Evolutionary conservation across 345 rosid genomes (phyloP), one percentile per base, ranked within the genome.

Genomic region (Mercurialis annua): DNA sequence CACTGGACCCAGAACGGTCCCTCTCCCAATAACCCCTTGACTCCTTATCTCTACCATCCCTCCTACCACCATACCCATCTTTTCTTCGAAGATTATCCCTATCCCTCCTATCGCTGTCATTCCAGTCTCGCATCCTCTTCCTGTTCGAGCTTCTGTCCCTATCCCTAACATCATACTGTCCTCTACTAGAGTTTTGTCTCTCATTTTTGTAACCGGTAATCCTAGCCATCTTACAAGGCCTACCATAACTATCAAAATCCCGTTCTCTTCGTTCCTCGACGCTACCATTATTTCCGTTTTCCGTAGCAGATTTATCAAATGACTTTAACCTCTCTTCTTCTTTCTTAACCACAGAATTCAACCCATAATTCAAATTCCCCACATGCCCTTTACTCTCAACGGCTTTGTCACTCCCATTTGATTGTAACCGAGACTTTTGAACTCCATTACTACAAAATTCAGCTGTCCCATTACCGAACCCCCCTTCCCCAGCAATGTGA

Each of bases 1-100:
- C 96, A 78, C 80, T 80, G 50, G 90, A 82, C 49, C 91, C 94
- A 1, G 67, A 70, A 30, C 82, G 83, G 61, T 89, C 99, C 85
- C 96, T 91, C 86, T 89, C 99, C 99, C 97, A 94, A 55, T 90
- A 94, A 67, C 99, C 97, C 62, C 82, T 87, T 2, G 69, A 66
- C 66, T 91, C 96, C 64, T 85, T 83, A 57, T 82, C 87, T 73
- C 90, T 80, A 81, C 86, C 72, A 63, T 84, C 89, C 76, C 82
- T 73, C 29, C 77, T 74, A 75, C 75, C 76, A 75, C 65, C 24
- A 68, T 80, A 72, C 47, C 78, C 50, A 36, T 86, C 90, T 76
- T 87, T 86, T 70, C 84, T 87, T 73, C 89, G 78, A 51, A 62
- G 63, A 62, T 75, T 72, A 75, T 84, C 94, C 84, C 82, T 80